Conservation (phyloP, 129 eudicot genomes). For the Saposhnikovia divaricata region DNA sequence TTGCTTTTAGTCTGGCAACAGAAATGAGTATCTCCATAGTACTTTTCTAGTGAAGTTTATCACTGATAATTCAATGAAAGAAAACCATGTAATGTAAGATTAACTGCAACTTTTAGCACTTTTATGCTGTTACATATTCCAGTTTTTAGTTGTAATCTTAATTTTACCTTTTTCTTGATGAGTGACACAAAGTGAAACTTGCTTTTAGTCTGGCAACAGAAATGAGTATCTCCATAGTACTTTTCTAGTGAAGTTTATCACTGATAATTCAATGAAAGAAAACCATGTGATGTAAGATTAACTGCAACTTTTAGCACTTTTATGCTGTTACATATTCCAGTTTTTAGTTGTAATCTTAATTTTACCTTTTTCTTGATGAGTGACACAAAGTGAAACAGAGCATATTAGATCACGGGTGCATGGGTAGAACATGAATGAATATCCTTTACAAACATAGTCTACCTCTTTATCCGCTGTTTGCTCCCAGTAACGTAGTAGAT, state of each 20-base stretch:
- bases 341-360: no score
- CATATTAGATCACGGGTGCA: no score
- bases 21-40: not conserved
- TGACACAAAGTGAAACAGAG: no score
- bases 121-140: not conserved
- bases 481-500: no score
- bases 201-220: not conserved
- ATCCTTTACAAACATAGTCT: no score
- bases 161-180: no score
- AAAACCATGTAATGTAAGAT: not conserved
- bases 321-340: not conserved
- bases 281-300: not conserved
- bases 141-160: not conserved
- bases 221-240: not conserved
- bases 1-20: not conserved
- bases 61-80: not conserved
- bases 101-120: not conserved
- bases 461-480: no score
- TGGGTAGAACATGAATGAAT: no score
- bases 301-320: not conserved
- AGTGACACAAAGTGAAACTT: no score
- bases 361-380: no score
- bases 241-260: not conserved
- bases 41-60: not conserved
- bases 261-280: not conserved